A percentile compares a stretch with the other conserved stretches of the same genome.
phyloP scores from a whole-genome alignment of 164 flowering plant genomes.

The grape (Vitis vinifera) region DNA sequence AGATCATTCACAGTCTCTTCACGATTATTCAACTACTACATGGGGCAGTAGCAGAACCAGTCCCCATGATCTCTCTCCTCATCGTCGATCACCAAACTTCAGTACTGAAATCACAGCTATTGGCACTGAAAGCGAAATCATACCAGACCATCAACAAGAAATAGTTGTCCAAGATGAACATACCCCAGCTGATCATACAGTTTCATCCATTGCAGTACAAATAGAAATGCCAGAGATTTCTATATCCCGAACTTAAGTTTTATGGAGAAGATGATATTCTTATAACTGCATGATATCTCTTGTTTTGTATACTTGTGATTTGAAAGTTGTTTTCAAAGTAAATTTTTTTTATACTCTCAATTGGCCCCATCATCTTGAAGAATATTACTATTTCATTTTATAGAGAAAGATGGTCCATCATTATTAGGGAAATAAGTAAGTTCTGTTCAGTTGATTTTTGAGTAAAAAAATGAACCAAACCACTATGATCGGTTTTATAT shows the following conservation, averaged over 20 bases:
- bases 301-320: no score
- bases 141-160: neutral
- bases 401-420: no score
- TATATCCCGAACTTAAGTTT: neutral
- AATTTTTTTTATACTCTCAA: no score
- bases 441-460: no score
- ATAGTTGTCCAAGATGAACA: neutral
- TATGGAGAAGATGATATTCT: no score
- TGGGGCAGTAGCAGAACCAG: neutral
- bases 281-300: no score
- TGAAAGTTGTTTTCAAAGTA: no score
- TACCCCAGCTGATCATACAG: neutral
- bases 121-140: constrained; percentile 9
- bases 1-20: constrained; percentile 3
- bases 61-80: constrained; percentile 17
- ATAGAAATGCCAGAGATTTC: neutral
- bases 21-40: constrained; percentile 1
- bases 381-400: no score
- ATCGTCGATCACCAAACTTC: constrained; percentile 8
- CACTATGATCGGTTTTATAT: no score
- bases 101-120: neutral
- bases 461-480: no score
- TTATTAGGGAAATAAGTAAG: no score
- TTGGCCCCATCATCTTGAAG: no score
- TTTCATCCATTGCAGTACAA: neutral